A percentile compares a stretch with the other conserved stretches of the same genome.
Evolutionary conservation across 2,329 filamentous ascomycete species (phyloP).

Genomic region (Fusarium nodosum): DNA sequence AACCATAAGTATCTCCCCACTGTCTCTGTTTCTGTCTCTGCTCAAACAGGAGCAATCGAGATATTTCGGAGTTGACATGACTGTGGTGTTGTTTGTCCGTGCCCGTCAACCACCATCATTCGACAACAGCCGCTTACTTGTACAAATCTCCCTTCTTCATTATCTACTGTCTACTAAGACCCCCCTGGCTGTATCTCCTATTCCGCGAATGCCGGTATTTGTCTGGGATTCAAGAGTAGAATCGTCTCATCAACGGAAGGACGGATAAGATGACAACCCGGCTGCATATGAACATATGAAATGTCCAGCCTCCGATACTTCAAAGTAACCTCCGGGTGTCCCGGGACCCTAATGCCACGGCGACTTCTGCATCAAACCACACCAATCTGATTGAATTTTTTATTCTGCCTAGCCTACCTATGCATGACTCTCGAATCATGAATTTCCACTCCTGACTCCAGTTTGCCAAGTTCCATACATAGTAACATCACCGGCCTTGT

Average conservation of each 20-base stretch:
- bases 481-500: conserved; percentile 9
- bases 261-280: conserved; percentile 24
- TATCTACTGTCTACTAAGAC: background rate
- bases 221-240: background rate
- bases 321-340: conserved; percentile 26
- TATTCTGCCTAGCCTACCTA: background rate
- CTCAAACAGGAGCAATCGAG: conserved; percentile 4
- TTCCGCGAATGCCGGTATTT: conserved; percentile 5
- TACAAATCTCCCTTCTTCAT: conserved; percentile 1
- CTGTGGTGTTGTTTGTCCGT: conserved; percentile 44
- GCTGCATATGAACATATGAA: background rate
- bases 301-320: conserved; percentile 16
- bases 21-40: conserved; percentile 2
- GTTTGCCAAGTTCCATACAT: conserved; percentile 7
- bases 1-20: conserved; percentile 6
- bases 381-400: background rate
- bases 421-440: background rate
- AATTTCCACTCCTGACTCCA: background rate
- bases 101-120: conserved; percentile 36
- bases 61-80: conserved; percentile 24
- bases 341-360: background rate
- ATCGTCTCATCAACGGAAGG: conserved; percentile 10
- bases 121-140: conserved; percentile 14
- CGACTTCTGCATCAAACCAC: conserved; percentile 1
- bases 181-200: conserved; percentile 2